Percentiles rank a stretch among this genome's conserved stretches.
These are phyloP conservation scores for Dioscorea cayenensis DNA, from an alignment of 116 monocot species.

Conservation along the genomic window DNA sequence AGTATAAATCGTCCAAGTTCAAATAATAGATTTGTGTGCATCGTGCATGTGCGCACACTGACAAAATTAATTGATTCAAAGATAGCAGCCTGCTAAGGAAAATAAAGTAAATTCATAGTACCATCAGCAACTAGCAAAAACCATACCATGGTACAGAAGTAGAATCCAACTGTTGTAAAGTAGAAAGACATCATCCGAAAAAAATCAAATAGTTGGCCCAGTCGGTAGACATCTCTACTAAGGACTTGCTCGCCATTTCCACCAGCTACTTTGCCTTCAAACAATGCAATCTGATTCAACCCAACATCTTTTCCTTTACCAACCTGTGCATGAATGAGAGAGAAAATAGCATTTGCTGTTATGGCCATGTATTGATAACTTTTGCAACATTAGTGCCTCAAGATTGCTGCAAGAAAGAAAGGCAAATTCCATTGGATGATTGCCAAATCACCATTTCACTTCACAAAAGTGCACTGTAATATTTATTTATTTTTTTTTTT, in stretches of 20 bases:
- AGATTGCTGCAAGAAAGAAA: background rate
- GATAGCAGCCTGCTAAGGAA: too few species aligned
- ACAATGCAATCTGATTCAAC: conserved; percentile 93
- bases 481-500: too few species aligned
- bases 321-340: conserved; percentile 36
- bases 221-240: conserved; percentile 95
- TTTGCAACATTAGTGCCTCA: background rate
- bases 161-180: conserved; percentile 91
- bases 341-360: background rate
- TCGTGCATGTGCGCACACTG: too few species aligned
- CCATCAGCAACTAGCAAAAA: background rate
- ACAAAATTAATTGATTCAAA: too few species aligned
- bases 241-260: conserved; percentile 99
- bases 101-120: background rate
- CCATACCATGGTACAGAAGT: conserved; percentile 96
- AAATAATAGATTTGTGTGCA: too few species aligned
- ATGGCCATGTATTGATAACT: background rate
- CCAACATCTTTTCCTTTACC: conserved; percentile 99
- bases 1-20: too few species aligned
- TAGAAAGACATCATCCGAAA: conserved; percentile 99
- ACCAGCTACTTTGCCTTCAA: conserved; percentile 96
- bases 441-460: too few species aligned
- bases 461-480: too few species aligned
- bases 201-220: conserved; percentile 98
- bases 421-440: background rate